A percentile compares a stretch with the other conserved stretches of the same genome.
These are phyloP conservation scores for Perilla frutescens DNA, from an alignment of 257 asterid genomes.

Conservation along the genomic window DNA sequence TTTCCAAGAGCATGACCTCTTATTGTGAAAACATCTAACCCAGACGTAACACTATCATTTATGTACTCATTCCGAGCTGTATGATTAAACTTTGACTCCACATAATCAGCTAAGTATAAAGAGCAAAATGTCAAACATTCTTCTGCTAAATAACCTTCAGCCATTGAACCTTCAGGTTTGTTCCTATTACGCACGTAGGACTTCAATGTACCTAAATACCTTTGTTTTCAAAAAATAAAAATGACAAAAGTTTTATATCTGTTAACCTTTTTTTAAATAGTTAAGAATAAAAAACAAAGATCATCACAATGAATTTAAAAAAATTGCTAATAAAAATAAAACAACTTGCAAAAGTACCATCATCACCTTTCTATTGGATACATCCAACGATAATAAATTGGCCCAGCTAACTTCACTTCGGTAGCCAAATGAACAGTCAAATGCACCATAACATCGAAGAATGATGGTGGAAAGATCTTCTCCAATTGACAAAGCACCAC, in stretches of 20 bases:
- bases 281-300: background rate
- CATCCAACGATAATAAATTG: background rate
- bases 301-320: background rate
- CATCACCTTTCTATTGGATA: background rate
- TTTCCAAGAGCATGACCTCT: background rate
- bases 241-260: too few species aligned
- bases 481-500: conserved; percentile 1
- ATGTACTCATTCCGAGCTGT: background rate
- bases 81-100: conserved; percentile 10
- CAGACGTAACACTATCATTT: too few species aligned
- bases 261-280: too few species aligned
- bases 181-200: background rate
- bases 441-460: conserved; percentile 18
- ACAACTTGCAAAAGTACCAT: too few species aligned
- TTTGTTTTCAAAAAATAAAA: background rate
- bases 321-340: too few species aligned
- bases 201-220: background rate
- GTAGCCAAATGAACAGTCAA: conserved; percentile 12
- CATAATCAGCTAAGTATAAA: conserved; percentile 12
- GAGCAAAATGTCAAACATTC: conserved; percentile 20
- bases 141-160: conserved; percentile 13
- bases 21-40: background rate
- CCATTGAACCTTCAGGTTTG: background rate
- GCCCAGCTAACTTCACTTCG: background rate
- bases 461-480: conserved; percentile 3